These are phyloP conservation scores for Misopates orontium DNA, from an alignment of 257 asterid genomes.

Conservation along the genomic window DNA sequence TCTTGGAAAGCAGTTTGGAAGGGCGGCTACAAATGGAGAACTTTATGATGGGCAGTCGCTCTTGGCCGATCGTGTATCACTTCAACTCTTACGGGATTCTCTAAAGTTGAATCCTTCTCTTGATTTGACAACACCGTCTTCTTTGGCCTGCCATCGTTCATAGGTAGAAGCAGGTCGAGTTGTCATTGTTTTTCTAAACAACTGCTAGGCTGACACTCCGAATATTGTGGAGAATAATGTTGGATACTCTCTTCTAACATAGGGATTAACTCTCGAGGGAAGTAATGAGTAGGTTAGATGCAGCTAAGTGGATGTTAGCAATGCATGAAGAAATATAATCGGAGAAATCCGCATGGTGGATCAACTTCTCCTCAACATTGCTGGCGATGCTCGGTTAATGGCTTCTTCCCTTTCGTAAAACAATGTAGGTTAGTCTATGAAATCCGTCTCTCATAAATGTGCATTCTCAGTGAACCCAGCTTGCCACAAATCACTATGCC, in stretches of 20 bases:
- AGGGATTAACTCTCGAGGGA: no score
- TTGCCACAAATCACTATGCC: constrained; percentile 14
- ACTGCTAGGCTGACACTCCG: constrained; percentile 16
- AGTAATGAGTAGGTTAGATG: no score
- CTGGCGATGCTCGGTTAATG: background rate
- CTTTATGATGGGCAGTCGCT: constrained; percentile 62
- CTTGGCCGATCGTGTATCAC: constrained; percentile 79
- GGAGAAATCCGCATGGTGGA: constrained; percentile 3
- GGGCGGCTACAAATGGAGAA: constrained; percentile 47
- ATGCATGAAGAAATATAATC: background rate
- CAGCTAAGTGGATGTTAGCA: no score
- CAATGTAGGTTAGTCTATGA: background rate
- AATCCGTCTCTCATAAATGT: background rate
- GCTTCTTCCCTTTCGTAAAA: background rate
- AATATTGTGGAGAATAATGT: constrained; percentile 2
- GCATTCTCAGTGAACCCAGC: constrained; percentile 29
- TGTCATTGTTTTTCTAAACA: constrained; percentile 19
- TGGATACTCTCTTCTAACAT: background rate
- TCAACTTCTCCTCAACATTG: constrained; percentile 5
- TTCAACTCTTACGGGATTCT: constrained; percentile 66
- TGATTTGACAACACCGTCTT: constrained; percentile 55
- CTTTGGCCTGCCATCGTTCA: constrained; percentile 43
- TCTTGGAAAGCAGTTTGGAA: constrained; percentile 58
- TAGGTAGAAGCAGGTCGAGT: constrained; percentile 17
- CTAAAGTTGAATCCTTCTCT: constrained; percentile 57